Percentiles rank a stretch among this genome's conserved stretches.
These are phyloP conservation scores for Leishmania lainsoni DNA, from an alignment of 208 protist species.

Conservation along the genomic window DNA sequence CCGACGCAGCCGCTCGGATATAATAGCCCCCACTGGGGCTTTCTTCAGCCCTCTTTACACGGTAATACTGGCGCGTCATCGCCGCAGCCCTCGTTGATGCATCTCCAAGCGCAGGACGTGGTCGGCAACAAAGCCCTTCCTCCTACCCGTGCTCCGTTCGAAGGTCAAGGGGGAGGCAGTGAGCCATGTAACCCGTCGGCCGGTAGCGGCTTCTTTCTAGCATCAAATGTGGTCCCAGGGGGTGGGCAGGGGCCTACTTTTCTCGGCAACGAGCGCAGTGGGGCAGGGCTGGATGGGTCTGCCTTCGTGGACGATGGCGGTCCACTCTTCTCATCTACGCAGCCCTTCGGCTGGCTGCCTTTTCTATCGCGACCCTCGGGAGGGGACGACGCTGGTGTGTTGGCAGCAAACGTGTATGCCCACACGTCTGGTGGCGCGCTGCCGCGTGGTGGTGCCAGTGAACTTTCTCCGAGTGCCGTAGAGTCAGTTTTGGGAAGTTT, in stretches of 20 bases:
- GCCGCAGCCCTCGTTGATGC: not conserved
- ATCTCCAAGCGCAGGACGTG: not conserved
- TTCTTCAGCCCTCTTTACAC: not conserved
- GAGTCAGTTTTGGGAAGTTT: slow-evolving; percentile 9
- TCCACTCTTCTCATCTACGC: not conserved
- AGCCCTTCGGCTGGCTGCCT: slow-evolving; percentile 29
- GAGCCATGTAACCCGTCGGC: not conserved
- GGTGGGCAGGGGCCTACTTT: not conserved
- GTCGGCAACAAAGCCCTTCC: not conserved
- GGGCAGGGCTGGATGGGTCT: not conserved
- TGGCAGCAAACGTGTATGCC: not conserved
- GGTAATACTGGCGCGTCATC: not conserved
- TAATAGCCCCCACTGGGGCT: slow-evolving; percentile 1
- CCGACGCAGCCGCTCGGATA: no score
- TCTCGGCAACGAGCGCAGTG: not conserved
- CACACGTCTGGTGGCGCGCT: not conserved
- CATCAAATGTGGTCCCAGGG: not conserved
- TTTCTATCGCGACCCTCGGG: not conserved
- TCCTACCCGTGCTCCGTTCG: not conserved
- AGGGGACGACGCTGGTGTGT: not conserved
- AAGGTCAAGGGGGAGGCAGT: not conserved
- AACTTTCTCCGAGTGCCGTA: not conserved
- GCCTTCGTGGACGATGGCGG: not conserved
- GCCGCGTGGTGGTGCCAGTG: not conserved
- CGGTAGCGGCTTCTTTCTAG: not conserved